A percentile compares a stretch with the other conserved stretches of the same genome.
phyloP scores from a whole-genome alignment of 768 basidiomycete genomes.

The Tricholoma matsutake region DNA sequence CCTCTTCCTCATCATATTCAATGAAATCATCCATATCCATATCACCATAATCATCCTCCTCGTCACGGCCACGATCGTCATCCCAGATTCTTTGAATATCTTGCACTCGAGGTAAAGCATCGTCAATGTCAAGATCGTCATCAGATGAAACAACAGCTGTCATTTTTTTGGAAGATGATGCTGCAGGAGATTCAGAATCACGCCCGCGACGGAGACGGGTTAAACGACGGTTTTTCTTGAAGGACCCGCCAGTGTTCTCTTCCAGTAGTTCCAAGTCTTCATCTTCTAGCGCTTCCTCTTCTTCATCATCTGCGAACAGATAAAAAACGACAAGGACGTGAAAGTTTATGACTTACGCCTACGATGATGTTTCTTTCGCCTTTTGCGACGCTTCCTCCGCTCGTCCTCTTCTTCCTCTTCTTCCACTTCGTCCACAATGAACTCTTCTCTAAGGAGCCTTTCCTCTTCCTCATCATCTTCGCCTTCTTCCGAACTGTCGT shows the following conservation, averaged over 20 bases:
- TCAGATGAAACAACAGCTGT: constrained; percentile 70
- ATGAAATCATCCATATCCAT: constrained; percentile 78
- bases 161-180: constrained; percentile 59
- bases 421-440: constrained; percentile 90
- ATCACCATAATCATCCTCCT: constrained; percentile 73
- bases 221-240: constrained; percentile 65
- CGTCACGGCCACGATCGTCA: constrained; percentile 62
- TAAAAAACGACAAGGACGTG: constrained; percentile 5
- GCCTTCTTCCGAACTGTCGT: constrained; percentile 86
- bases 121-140: constrained; percentile 64
- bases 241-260: constrained; percentile 85
- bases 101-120: constrained; percentile 54
- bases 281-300: constrained; percentile 79
- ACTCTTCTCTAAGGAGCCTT: constrained; percentile 76
- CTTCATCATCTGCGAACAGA: constrained; percentile 35
- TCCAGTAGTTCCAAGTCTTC: constrained; percentile 88
- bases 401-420: constrained; percentile 79
- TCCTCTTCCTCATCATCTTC: constrained; percentile 92
- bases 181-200: constrained; percentile 63
- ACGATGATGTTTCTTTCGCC: constrained; percentile 65
- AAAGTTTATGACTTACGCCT: constrained; percentile 33
- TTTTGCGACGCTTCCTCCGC: constrained; percentile 58
- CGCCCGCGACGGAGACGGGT: constrained; percentile 71
- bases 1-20: constrained; percentile 79
- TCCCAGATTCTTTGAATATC: constrained; percentile 82